Conservation (phyloP, 495 filamentous ascomycete genomes). For the Apodospora peruviana region DNA sequence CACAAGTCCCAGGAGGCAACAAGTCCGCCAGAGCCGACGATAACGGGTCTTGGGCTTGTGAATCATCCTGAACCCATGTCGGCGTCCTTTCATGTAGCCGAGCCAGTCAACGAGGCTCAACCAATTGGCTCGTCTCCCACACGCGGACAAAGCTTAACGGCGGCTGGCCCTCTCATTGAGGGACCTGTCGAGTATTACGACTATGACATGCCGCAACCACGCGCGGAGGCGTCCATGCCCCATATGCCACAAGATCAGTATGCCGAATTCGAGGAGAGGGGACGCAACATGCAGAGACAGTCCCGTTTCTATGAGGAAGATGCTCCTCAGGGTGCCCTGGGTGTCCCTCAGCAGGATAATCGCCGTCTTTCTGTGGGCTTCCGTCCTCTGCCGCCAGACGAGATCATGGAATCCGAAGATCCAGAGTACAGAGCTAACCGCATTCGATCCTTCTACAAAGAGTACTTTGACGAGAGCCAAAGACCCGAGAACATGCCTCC, state of each 20-base stretch:
- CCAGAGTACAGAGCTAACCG: slow-evolving; percentile 92
- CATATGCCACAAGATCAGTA: slow-evolving; percentile 6
- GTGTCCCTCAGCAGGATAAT: slow-evolving; percentile 57
- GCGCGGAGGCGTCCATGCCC: not conserved
- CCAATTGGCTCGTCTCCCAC: slow-evolving; percentile 6
- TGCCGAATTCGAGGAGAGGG: slow-evolving; percentile 21
- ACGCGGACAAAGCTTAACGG: slow-evolving; percentile 2
- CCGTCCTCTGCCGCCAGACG: slow-evolving; percentile 85
- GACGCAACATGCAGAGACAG: slow-evolving; percentile 28
- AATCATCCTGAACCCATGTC: slow-evolving; percentile 12
- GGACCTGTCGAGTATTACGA: slow-evolving; percentile 24
- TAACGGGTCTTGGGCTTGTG: slow-evolving; percentile 17
- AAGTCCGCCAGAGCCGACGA: slow-evolving; percentile 8
- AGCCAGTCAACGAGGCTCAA: slow-evolving; percentile 1
- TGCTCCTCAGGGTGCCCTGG: slow-evolving; percentile 35
- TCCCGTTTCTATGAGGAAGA: slow-evolving; percentile 30
- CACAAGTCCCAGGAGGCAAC: slow-evolving; percentile 11
- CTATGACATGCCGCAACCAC: slow-evolving; percentile 11
- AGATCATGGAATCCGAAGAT: slow-evolving; percentile 63
- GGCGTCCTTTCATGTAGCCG: slow-evolving; percentile 14
- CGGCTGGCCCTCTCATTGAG: slow-evolving; percentile 15
- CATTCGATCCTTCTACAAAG: slow-evolving; percentile 97
- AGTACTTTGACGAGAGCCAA: slow-evolving; percentile 92
- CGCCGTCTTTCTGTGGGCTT: slow-evolving; percentile 80
- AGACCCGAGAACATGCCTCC: slow-evolving; percentile 37